Percentiles rank a stretch among this genome's conserved stretches.
phyloP scores from a whole-genome alignment of 345 rosid species.

The Citrus glauca region DNA sequence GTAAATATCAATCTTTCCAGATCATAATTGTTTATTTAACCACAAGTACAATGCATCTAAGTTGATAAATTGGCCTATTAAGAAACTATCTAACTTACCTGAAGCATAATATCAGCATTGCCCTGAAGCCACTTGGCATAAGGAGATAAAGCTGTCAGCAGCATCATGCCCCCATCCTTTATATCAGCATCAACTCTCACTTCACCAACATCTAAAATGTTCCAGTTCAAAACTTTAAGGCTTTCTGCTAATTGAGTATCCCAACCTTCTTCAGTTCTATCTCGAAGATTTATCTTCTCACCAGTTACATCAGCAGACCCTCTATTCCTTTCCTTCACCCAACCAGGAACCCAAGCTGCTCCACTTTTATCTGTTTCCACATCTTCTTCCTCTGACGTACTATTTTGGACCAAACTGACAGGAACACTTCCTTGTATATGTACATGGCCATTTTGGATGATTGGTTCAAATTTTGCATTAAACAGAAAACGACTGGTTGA shows the following conservation, averaged over 20 bases:
- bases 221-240: conserved; percentile 89
- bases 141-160: conserved; percentile 91
- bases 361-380: conserved; percentile 48
- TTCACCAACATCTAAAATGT: conserved; percentile 88
- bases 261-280: conserved; percentile 85
- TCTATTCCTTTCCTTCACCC: conserved; percentile 67
- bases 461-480: conserved; percentile 91
- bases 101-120: conserved; percentile 87
- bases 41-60: not conserved
- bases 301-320: conserved; percentile 41
- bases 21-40: not conserved
- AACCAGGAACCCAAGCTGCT: conserved; percentile 61
- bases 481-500: conserved; percentile 86
- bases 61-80: not conserved
- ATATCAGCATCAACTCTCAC: conserved; percentile 91
- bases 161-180: conserved; percentile 98
- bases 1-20: not conserved
- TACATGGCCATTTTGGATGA: conserved; percentile 90
- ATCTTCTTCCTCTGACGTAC: conserved; percentile 56
- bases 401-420: conserved; percentile 62
- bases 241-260: conserved; percentile 81
- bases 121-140: conserved; percentile 91
- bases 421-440: conserved; percentile 97
- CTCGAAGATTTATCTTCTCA: conserved; percentile 61
- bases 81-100: conserved; percentile 39